Evolutionary conservation across 1,139 yeast genomes (phyloP).

Genomic region (Blastobotrys arbuscula): DNA sequence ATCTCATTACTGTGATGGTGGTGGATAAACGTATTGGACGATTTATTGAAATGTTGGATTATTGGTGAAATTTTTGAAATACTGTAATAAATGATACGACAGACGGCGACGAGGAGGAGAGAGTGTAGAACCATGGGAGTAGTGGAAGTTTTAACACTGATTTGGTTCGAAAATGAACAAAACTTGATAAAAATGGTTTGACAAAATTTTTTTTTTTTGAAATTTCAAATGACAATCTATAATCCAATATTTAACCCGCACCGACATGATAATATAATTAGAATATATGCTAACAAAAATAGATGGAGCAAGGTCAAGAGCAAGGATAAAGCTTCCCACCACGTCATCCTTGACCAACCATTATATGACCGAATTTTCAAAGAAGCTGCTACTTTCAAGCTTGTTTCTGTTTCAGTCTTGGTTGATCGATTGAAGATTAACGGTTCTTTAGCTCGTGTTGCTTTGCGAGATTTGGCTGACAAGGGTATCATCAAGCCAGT

Average conservation of each 20-base stretch:
- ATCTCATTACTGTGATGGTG: not conserved
- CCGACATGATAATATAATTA: not conserved
- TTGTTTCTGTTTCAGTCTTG: conserved; percentile 93
- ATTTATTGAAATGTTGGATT: not conserved
- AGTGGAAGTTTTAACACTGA: not conserved
- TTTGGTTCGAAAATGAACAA: not conserved
- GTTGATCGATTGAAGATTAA: conserved; percentile 99
- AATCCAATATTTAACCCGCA: not conserved
- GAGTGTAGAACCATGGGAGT: not conserved
- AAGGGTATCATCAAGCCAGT: conserved; percentile 96
- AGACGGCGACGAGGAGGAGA: not conserved
- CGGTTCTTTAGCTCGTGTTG: conserved; percentile 98
- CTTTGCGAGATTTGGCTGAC: conserved; percentile 90
- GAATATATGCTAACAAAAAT: not conserved
- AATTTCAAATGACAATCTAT: too few relatives aligned
- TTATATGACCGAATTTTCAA: conserved; percentile 98
- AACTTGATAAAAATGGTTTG: not conserved
- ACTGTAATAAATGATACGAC: not conserved
- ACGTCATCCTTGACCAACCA: conserved; percentile 95
- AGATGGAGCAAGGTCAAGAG: conserved; percentile 98
- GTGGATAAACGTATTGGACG: not conserved
- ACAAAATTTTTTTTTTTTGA: too few relatives aligned
- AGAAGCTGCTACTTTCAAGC: conserved; percentile 99
- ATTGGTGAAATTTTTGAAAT: not conserved
- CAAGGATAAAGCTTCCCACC: conserved; percentile 99